phyloP scores from a whole-genome alignment of 805 yeast genomes.

The Scheffersomyces ergatensis region DNA sequence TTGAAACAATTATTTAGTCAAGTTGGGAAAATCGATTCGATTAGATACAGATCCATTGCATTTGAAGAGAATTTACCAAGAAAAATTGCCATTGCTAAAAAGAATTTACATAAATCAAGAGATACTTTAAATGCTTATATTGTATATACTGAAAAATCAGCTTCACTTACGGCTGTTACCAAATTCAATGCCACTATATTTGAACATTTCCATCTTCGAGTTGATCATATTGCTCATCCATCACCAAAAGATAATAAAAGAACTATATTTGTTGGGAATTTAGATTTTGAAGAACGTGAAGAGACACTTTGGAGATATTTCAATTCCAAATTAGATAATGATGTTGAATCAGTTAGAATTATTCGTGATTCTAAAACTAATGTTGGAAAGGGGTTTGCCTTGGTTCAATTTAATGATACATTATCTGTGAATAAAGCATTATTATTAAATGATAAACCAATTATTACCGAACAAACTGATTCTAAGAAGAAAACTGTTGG shows the following conservation, averaged over 20 bases:
- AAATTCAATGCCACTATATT: constrained; percentile 66
- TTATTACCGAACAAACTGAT: constrained; percentile 22
- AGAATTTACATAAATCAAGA: constrained; percentile 71
- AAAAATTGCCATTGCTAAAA: constrained; percentile 84
- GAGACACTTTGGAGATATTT: constrained; percentile 87
- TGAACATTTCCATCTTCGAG: constrained; percentile 74
- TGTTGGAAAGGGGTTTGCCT: constrained; percentile 96
- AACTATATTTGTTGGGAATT: constrained; percentile 87
- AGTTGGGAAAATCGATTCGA: constrained; percentile 61
- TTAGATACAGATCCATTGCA: constrained; percentile 90
- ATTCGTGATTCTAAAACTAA: constrained; percentile 92
- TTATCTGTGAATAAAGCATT: constrained; percentile 79
- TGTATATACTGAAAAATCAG: constrained; percentile 61
- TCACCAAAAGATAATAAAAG: constrained; percentile 78
- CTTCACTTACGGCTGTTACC: constrained; percentile 45
- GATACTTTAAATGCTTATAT: constrained; percentile 87
- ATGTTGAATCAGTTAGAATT: constrained; percentile 84
- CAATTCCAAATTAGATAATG: constrained; percentile 39
- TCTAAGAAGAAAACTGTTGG: constrained; percentile 48
- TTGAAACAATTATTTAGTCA: constrained; percentile 63
- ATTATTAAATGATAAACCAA: constrained; percentile 67
- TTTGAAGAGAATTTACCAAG: constrained; percentile 86
- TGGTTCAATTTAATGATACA: constrained; percentile 80
- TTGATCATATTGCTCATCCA: constrained; percentile 93
- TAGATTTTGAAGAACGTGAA: constrained; percentile 90